Evolutionary conservation across 306 rosid species (phyloP).

Genomic region (Rosa multiflora): DNA sequence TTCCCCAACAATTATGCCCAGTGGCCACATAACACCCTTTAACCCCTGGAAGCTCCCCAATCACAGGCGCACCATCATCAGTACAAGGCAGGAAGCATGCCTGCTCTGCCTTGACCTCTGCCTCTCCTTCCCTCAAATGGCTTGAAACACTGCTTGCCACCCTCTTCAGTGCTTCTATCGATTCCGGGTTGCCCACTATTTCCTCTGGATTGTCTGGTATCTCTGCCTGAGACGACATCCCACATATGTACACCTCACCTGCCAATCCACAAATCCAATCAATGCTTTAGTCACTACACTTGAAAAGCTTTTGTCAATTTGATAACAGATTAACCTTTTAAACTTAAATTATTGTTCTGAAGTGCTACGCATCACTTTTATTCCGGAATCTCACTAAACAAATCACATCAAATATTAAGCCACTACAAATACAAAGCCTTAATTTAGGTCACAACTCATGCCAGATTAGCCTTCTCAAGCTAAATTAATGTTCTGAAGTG

Average conservation of each 20-base stretch:
- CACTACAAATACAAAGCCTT: neutral
- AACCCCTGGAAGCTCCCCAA: conserved; percentile 66
- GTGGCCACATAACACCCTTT: conserved; percentile 83
- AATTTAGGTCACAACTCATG: neutral
- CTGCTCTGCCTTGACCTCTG: conserved; percentile 72
- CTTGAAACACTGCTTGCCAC: conserved; percentile 81
- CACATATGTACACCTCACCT: conserved; percentile 95
- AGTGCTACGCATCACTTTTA: neutral
- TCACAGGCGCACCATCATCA: conserved; percentile 65
- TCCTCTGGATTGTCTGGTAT: conserved; percentile 76
- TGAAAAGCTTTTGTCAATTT: neutral
- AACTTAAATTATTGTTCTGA: neutral
- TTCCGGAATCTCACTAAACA: neutral
- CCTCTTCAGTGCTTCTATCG: conserved; percentile 57
- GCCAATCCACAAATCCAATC: conserved; percentile 24
- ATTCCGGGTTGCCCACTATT: conserved; percentile 49
- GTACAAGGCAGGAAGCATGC: conserved; percentile 88
- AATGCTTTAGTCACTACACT: neutral
- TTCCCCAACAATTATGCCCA: conserved; percentile 91
- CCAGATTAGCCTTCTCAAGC: neutral
- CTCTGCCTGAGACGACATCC: conserved; percentile 71
- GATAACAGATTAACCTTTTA: neutral
- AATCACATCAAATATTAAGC: neutral
- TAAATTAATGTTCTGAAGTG: neutral
- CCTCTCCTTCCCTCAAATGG: conserved; percentile 62